Evolutionary conservation across 768 basidiomycete species (phyloP).

Genomic region (Tephrocybe sp.): DNA sequence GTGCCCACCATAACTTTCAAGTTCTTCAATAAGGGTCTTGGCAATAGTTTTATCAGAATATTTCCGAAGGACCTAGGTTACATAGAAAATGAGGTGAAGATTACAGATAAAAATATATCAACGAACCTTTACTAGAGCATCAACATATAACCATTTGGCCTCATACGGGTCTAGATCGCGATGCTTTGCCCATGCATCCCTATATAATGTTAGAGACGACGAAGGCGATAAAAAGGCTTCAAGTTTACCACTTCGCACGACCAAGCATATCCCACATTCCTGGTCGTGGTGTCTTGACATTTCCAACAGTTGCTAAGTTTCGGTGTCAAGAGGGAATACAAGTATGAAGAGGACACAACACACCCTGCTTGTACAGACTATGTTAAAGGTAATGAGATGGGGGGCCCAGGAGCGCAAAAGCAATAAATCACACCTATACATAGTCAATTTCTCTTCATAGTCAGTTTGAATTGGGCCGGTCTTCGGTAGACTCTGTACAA

Average conservation of each 20-base stretch:
- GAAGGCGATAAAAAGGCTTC: neutral
- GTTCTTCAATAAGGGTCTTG: slow-evolving; percentile 68
- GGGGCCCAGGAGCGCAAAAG: neutral
- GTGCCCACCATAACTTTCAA: slow-evolving; percentile 73
- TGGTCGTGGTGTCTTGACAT: slow-evolving; percentile 75
- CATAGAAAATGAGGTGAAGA: neutral
- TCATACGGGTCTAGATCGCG: slow-evolving; percentile 74
- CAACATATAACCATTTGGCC: slow-evolving; percentile 89
- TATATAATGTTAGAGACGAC: slow-evolving; percentile 26
- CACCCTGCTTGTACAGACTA: slow-evolving; percentile 94
- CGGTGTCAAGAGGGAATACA: neutral
- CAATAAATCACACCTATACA: slow-evolving; percentile 70
- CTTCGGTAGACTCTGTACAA: slow-evolving; percentile 89
- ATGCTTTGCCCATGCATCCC: slow-evolving; percentile 97
- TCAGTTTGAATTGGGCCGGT: slow-evolving; percentile 93
- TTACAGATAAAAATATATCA: neutral
- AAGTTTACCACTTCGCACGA: slow-evolving; percentile 85
- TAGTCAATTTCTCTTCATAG: slow-evolving; percentile 91
- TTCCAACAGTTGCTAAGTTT: slow-evolving; percentile 73
- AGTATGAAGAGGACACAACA: neutral
- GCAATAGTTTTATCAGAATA: slow-evolving; percentile 84
- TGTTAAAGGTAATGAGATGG: slow-evolving; percentile 8
- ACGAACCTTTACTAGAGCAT: slow-evolving; percentile 76
- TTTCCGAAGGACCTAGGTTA: slow-evolving; percentile 64
- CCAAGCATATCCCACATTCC: slow-evolving; percentile 90